Base-by-base conservation (phyloP, 2,329 filamentous ascomycete genomes). In the Seiridium unicorne region DNA sequence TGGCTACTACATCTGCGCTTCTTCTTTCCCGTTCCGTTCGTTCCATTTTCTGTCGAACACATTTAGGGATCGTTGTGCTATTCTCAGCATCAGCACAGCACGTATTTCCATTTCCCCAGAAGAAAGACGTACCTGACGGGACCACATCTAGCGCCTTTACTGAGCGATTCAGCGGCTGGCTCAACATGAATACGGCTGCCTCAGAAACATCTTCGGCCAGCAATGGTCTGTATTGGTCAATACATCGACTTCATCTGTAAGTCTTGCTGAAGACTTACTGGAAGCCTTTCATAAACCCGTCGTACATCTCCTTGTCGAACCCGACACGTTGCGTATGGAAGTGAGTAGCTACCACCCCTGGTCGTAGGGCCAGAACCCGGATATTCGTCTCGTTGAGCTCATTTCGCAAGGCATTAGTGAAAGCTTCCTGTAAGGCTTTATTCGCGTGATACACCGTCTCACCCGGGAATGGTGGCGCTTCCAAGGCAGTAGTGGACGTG, bases 361-460 rank as follows among this genome's bases (percentile, higher is more conserved):
- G 80, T 38, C 80, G 66, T 11, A 82, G 61, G 0, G 76, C 77
- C 5, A 81, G 59, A 0, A 82, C 78, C n/a, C 76, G 74, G 58
- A 82, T 79, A 61, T 81, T 75, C 0, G 78, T 80, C 3, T 74
- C 77, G 31, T 63, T 67, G 7, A 82, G 65, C 66, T 85, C 82
- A 18, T 73, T 81, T 0, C 81, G 70, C 8, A 84, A 71, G 1
- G 74, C 73, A 58, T 84, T 81, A 0, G 77, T 78, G 62, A 84
- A 82, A 0, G 69, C 80, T 58, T 83, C 80, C 56, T 80, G 78
- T 3, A 70, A 72, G 0, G 79, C 78, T 63, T 81, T 82, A 62
- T 70, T 76, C 4, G 79, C 72, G 60, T 82, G 79, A 58, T 82
- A 80, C 7, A 83, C 78, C 0, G 78, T 75, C 63, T 83, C 80